Percentiles rank a stretch among this genome's conserved stretches.
Conservation (phyloP, 352 stramenopile species). For the Aphanomyces euteiches region DNA sequence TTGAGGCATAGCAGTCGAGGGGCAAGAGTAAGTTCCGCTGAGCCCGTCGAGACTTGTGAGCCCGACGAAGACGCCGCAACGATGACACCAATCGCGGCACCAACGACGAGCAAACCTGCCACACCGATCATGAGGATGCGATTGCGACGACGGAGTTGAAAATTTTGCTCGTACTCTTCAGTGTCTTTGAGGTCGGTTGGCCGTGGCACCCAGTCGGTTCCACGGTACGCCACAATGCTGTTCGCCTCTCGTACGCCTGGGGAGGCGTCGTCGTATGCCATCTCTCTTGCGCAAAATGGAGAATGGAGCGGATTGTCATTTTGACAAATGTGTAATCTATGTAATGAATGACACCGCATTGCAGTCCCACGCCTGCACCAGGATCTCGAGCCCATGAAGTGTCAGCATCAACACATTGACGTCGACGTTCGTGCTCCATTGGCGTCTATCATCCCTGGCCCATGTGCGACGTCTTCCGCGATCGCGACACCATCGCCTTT, state of each 20-base stretch:
- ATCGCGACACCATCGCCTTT: too few species aligned
- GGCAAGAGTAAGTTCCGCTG: too few species aligned
- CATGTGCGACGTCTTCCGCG: too few species aligned
- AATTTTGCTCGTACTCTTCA: conserved; percentile 27
- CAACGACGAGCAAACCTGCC: conserved; percentile 17
- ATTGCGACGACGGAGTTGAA: conserved; percentile 23
- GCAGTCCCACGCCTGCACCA: too few species aligned
- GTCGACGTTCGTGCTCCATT: too few species aligned
- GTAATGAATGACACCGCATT: too few species aligned
- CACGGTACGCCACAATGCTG: conserved; percentile 13
- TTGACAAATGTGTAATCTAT: too few species aligned
- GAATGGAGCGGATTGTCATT: too few species aligned
- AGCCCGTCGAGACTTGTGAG: not conserved
- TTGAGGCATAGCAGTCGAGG: too few species aligned
- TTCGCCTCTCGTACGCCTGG: not conserved
- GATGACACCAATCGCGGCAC: conserved; percentile 27
- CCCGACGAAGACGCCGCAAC: not conserved
- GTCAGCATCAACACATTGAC: too few species aligned
- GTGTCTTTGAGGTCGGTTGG: conserved; percentile 25
- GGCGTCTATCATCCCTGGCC: too few species aligned
- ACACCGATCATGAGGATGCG: conserved; percentile 21
- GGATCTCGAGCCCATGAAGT: too few species aligned
- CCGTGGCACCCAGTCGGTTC: conserved; percentile 19
- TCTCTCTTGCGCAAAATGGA: not conserved
- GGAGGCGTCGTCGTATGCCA: not conserved